These are phyloP conservation scores for Citrus medica DNA, from an alignment of 345 rosid genomes.

Conservation along the genomic window DNA sequence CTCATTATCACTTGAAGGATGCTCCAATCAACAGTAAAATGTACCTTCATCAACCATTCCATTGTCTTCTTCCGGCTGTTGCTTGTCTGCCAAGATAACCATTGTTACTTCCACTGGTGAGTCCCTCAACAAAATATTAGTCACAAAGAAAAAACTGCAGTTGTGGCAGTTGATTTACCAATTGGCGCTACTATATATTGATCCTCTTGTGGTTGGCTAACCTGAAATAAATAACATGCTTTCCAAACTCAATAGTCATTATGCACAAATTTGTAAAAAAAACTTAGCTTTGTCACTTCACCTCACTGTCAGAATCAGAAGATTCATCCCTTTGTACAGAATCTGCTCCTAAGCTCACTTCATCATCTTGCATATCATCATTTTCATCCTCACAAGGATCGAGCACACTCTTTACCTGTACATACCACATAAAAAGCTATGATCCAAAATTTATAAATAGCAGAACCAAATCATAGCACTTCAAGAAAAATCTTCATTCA, in stretches of 20 bases:
- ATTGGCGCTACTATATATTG: slow-evolving; percentile 58
- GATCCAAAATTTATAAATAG: background rate
- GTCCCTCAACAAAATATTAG: background rate
- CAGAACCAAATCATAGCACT: slow-evolving; percentile 7
- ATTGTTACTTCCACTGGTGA: slow-evolving; percentile 15
- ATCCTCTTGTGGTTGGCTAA: slow-evolving; percentile 53
- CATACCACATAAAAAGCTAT: slow-evolving; percentile 10
- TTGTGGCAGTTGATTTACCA: slow-evolving; percentile 42
- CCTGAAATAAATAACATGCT: slow-evolving; percentile 42
- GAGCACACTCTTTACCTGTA: slow-evolving; percentile 93
- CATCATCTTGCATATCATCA: slow-evolving; percentile 68
- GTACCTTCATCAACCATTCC: slow-evolving; percentile 69
- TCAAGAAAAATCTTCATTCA: slow-evolving; percentile 5
- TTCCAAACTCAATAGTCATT: background rate
- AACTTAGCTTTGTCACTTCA: slow-evolving; percentile 23
- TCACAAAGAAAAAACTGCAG: background rate
- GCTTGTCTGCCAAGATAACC: slow-evolving; percentile 49
- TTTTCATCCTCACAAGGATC: slow-evolving; percentile 96
- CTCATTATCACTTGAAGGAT: background rate
- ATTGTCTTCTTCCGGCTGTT: slow-evolving; percentile 43
- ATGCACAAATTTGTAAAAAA: slow-evolving; percentile 3
- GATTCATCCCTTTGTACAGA: slow-evolving; percentile 52
- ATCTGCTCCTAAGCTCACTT: slow-evolving; percentile 60
- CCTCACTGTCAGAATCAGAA: slow-evolving; percentile 89
- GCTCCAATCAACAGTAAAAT: slow-evolving; percentile 1